Conservation (phyloP, 2,329 filamentous ascomycete genomes). For the Chaetomiaceae sp. region DNA sequence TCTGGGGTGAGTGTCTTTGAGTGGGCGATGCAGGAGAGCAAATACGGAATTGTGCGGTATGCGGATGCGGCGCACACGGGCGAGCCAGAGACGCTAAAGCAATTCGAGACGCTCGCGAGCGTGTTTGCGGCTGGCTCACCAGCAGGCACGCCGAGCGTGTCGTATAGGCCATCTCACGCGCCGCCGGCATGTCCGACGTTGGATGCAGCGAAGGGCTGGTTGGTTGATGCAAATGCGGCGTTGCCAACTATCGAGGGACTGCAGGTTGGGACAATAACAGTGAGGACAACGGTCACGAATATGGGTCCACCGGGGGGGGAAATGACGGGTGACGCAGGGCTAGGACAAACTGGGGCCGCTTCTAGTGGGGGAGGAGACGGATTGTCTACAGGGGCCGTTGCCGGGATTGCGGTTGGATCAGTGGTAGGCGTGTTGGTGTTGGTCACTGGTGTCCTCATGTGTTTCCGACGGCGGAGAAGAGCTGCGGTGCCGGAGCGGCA, state of each 20-base stretch:
- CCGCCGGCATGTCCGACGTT: conserved; percentile 1
- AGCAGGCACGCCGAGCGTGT: background rate
- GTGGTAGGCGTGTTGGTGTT: background rate
- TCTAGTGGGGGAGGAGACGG: background rate
- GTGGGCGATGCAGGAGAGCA: conserved; percentile 3
- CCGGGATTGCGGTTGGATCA: background rate
- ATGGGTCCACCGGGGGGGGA: background rate
- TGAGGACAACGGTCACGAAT: background rate
- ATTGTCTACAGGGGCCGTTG: conserved; percentile 5
- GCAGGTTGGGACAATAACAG: conserved; percentile 9
- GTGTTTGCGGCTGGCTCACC: background rate
- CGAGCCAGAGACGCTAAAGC: background rate
- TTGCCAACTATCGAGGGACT: conserved; percentile 11
- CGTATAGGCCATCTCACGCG: background rate
- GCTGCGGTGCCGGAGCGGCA: background rate
- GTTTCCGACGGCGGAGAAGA: background rate
- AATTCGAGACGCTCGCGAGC: background rate
- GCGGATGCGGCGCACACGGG: background rate
- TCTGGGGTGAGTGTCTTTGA: conserved; percentile 13
- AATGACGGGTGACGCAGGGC: background rate
- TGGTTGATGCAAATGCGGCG: conserved; percentile 1
- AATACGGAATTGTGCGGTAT: conserved; percentile 9
- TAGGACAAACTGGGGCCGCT: background rate
- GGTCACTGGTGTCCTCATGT: background rate
- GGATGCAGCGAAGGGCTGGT: conserved; percentile 2